These are phyloP conservation scores for Moricandia arvensis DNA, from an alignment of 345 rosid genomes.

Conservation along the genomic window DNA sequence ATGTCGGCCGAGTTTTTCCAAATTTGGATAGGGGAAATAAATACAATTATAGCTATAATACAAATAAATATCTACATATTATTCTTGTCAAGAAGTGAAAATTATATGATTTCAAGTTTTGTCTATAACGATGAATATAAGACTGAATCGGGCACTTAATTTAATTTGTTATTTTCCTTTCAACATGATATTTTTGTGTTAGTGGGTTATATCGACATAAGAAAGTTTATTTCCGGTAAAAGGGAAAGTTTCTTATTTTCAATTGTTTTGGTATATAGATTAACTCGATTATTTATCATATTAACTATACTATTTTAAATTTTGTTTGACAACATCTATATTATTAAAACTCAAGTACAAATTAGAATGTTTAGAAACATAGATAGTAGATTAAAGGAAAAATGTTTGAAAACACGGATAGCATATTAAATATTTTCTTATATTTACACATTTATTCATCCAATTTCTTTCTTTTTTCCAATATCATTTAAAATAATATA, in stretches of 20 bases:
- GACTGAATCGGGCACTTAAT: neutral
- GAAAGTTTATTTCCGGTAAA: neutral
- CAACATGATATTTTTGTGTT: neutral
- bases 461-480: too few species aligned
- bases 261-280: neutral
- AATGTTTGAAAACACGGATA: too few species aligned
- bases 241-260: neutral
- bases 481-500: too few species aligned
- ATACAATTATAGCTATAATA: slow-evolving; percentile 7
- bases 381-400: too few species aligned
- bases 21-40: neutral
- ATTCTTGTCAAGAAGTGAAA: neutral
- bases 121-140: neutral
- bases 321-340: neutral
- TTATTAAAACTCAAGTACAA: too few species aligned
- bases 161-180: slow-evolving; percentile 11
- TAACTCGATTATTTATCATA: neutral
- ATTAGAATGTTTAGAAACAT: too few species aligned
- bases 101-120: neutral
- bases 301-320: neutral
- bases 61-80: neutral
- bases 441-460: too few species aligned
- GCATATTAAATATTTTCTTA: too few species aligned
- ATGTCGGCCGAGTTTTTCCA: slow-evolving; percentile 6
- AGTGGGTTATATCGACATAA: slow-evolving; percentile 4